These are phyloP conservation scores for Westerdykella ornata DNA, from an alignment of 2,329 filamentous ascomycete species.

Conservation along the genomic window DNA sequence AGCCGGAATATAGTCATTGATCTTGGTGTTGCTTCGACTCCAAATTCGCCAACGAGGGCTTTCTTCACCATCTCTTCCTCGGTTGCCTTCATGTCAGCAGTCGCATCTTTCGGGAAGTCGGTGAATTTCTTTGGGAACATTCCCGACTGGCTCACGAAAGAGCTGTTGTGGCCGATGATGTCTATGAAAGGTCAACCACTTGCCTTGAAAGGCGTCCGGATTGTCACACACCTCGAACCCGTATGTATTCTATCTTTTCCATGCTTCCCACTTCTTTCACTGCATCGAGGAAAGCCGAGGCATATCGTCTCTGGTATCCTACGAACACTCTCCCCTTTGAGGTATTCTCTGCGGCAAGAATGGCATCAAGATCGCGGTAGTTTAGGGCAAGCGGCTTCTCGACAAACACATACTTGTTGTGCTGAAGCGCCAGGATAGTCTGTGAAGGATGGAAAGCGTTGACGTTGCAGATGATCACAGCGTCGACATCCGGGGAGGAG, in stretches of 20 bases:
- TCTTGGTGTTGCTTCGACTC: slow-evolving; percentile 1
- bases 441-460: slow-evolving; percentile 53
- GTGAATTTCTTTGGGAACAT: slow-evolving; percentile 2
- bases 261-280: slow-evolving; percentile 50
- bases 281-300: slow-evolving; percentile 48
- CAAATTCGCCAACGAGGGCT: slow-evolving; percentile 3
- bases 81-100: background rate
- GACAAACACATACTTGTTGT: slow-evolving; percentile 52
- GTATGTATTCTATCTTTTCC: slow-evolving; percentile 50
- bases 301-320: slow-evolving; percentile 57
- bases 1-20: slow-evolving; percentile 2
- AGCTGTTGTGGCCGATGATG: slow-evolving; percentile 4
- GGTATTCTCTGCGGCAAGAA: slow-evolving; percentile 47
- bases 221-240: slow-evolving; percentile 40
- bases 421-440: slow-evolving; percentile 46
- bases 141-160: slow-evolving; percentile 2
- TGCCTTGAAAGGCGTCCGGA: slow-evolving; percentile 48
- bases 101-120: slow-evolving; percentile 1
- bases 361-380: slow-evolving; percentile 40
- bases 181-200: slow-evolving; percentile 20
- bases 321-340: slow-evolving; percentile 47
- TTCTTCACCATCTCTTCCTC: slow-evolving; percentile 4
- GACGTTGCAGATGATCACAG: slow-evolving; percentile 49
- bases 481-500: slow-evolving; percentile 42
- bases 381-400: slow-evolving; percentile 54